Evolutionary conservation across 164 flowering plant species (phyloP).

Genomic region (Tetrastigma voinierianum): DNA sequence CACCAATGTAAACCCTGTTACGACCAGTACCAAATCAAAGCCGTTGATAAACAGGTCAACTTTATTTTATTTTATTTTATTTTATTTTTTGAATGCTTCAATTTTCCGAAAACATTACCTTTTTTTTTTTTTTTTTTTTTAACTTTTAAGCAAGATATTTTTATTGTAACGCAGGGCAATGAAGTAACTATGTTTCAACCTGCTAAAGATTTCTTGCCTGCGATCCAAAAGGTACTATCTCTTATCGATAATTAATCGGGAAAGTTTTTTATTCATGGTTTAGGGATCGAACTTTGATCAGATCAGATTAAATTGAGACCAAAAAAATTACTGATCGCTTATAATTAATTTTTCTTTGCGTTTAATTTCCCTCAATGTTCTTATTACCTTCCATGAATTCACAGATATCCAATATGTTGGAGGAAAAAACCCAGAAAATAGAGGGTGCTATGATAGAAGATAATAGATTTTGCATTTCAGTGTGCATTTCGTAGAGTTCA

Average conservation of each 20-base stretch:
- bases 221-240: conserved; percentile 44
- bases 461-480: conserved; percentile 70
- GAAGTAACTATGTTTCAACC: conserved; percentile 57
- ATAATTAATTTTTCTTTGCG: no score
- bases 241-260: neutral
- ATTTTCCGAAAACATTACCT: no score
- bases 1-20: conserved; percentile 18
- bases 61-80: no score
- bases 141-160: no score
- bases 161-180: conserved; percentile 30
- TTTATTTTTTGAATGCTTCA: no score
- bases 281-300: no score
- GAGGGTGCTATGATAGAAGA: conserved; percentile 57
- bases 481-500: conserved; percentile 68
- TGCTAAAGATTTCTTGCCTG: conserved; percentile 61
- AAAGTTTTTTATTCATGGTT: neutral
- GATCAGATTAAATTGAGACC: no score
- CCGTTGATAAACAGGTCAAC: conserved; percentile 37
- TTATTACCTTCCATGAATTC: neutral
- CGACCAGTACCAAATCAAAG: conserved; percentile 22
- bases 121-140: no score
- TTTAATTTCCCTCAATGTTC: no score
- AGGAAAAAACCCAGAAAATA: conserved; percentile 33
- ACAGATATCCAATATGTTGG: conserved; percentile 43
- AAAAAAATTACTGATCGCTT: no score